Conservation (phyloP, 345 rosid species). For the Populus tremula region DNA sequence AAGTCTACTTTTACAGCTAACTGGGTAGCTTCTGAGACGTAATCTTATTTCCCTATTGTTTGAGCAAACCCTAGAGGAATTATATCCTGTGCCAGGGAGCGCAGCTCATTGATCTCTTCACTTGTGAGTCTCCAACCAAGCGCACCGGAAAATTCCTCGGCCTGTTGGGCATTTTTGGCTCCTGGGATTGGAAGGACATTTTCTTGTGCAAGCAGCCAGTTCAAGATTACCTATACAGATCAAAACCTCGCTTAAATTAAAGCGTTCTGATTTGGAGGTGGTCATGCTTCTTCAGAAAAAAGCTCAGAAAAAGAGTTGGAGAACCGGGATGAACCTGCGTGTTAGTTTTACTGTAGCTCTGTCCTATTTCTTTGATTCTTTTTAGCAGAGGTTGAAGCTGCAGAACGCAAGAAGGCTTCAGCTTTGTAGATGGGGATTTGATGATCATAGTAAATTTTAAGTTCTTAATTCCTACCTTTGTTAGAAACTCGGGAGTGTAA, state of each 20-base stretch:
- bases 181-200: constrained; percentile 95
- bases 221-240: constrained; percentile 60
- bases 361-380: constrained; percentile 68
- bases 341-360: constrained; percentile 55
- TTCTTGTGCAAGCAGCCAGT: constrained; percentile 88
- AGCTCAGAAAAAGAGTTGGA: no score
- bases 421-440: constrained; percentile 13
- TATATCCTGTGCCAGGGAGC: constrained; percentile 63
- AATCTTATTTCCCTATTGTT: no score
- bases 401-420: constrained; percentile 17
- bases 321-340: constrained; percentile 57
- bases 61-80: constrained; percentile 21
- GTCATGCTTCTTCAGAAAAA: neutral
- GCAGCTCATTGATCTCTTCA: constrained; percentile 67
- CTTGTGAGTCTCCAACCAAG: constrained; percentile 71
- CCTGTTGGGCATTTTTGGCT: constrained; percentile 79
- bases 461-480: constrained; percentile 36
- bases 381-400: constrained; percentile 82
- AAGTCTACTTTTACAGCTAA: no score
- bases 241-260: neutral
- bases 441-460: neutral
- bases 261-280: no score
- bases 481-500: constrained; percentile 73
- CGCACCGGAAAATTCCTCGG: constrained; percentile 74
- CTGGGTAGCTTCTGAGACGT: no score